Conservation (phyloP, 306 rosid genomes). For the Crotalaria pallida region DNA sequence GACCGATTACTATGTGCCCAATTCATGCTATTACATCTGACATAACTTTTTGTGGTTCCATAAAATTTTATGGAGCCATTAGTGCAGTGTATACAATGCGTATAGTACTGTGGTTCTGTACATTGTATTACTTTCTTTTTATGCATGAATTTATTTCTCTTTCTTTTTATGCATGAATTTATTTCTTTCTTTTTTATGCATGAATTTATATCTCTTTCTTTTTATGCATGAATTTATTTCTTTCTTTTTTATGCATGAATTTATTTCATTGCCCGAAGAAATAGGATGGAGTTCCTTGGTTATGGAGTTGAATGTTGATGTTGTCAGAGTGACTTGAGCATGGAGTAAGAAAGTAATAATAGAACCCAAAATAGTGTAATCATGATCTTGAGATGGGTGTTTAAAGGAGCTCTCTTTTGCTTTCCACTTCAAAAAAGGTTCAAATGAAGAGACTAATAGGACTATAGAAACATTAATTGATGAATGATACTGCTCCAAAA, state of each 20-base stretch:
- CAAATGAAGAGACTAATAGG: constrained; percentile 21
- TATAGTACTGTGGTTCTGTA: background rate
- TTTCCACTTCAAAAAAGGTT: constrained; percentile 36
- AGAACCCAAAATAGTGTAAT: constrained; percentile 13
- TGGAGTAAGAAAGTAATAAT: constrained; percentile 21
- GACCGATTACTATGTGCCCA: constrained; percentile 7
- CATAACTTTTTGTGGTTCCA: background rate
- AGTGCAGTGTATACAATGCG: background rate
- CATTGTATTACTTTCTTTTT: background rate
- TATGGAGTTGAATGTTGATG: constrained; percentile 14
- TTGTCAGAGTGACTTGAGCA: constrained; percentile 26
- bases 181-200: too few relatives aligned
- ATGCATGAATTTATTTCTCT: background rate
- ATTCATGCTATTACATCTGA: constrained; percentile 4
- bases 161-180: constrained; percentile 2
- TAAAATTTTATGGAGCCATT: background rate
- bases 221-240: too few relatives aligned
- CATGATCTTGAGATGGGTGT: constrained; percentile 21
- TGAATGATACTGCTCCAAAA: constrained; percentile 25
- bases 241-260: background rate
- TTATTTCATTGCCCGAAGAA: background rate
- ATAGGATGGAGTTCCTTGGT: constrained; percentile 9
- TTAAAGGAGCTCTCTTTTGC: constrained; percentile 43
- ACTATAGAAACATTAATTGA: constrained; percentile 29
- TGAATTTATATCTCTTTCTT: background rate